phyloP scores from a whole-genome alignment of 2,329 filamentous ascomycete genomes.

The Colletotrichum phormii region DNA sequence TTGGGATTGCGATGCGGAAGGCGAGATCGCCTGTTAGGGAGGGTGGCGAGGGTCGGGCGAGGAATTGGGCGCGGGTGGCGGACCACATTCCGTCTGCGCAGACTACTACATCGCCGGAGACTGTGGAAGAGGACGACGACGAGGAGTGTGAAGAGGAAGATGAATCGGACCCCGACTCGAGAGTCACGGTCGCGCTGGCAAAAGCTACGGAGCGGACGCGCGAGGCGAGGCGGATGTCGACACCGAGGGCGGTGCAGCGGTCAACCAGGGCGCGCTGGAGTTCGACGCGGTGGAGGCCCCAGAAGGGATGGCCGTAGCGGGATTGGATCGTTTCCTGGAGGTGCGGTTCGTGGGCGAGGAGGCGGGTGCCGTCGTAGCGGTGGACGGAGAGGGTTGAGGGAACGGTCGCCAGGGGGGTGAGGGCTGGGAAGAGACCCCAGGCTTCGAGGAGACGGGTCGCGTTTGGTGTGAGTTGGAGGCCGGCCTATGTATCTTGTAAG shows the following conservation, averaged over 20 bases:
- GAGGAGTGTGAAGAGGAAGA: no score
- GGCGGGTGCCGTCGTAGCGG: slow-evolving; percentile 37
- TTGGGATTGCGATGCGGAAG: slow-evolving; percentile 63
- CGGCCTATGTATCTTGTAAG: slow-evolving; percentile 27
- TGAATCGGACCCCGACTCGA: slow-evolving; percentile 39
- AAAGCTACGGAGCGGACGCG: slow-evolving; percentile 27
- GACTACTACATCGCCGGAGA: slow-evolving; percentile 56
- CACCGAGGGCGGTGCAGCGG: slow-evolving; percentile 52
- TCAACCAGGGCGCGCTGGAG: slow-evolving; percentile 56
- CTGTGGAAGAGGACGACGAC: slow-evolving; percentile 9
- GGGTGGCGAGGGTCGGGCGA: slow-evolving; percentile 56
- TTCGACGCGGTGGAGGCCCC: slow-evolving; percentile 62
- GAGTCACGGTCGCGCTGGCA: slow-evolving; percentile 42
- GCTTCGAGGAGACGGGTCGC: slow-evolving; percentile 35
- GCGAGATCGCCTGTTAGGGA: slow-evolving; percentile 66
- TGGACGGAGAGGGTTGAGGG: slow-evolving; percentile 37
- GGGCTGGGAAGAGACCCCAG: slow-evolving; percentile 30
- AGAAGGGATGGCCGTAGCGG: slow-evolving; percentile 49
- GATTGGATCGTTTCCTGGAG: slow-evolving; percentile 30
- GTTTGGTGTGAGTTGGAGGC: slow-evolving; percentile 38
- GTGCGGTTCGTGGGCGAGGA: slow-evolving; percentile 34
- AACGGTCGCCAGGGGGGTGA: slow-evolving; percentile 30
- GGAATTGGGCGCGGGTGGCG: slow-evolving; percentile 55
- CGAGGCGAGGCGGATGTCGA: slow-evolving; percentile 40
- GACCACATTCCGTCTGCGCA: slow-evolving; percentile 62